Evolutionary conservation across 441 rosid species (phyloP), one percentile per base, ranked within the genome.

Genomic region (Adansonia gregorii): DNA sequence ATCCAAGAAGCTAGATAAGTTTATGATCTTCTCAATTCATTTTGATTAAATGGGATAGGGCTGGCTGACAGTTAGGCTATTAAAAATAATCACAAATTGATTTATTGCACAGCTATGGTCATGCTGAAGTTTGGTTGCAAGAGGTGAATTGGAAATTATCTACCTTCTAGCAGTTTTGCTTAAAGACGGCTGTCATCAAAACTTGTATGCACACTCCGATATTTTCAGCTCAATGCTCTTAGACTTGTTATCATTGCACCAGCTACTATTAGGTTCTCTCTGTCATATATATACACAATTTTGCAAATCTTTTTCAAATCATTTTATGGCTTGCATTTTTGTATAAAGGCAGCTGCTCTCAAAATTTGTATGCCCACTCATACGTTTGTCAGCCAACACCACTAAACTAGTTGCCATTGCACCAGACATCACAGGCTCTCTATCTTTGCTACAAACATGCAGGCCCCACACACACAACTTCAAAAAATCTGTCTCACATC

Each of bases 181-280:
- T 49, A 24, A 27, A 49, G 73, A 14, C 59, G 51, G 43, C 19
- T 24, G 41, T 27, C 11, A 22, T 51, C 2, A 51, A 51, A 51
- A 68, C 41, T 22, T 45, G 54, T 10, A 11, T 11, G 9, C 9
- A 20, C 17, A 43, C 6, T 41, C 70, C 22, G 15, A 39, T 0
- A 65, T 66, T 67, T 10, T 22, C 56, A 68, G 58, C 73, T 7
- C 20, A 68, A 48, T 48, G 59, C 15, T 70, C 22, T 69, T 69
- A 51, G 14, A 49, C 22, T 69, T 24, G 58, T 69, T 24, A 70
- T 6, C 60, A 24, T 14, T 49, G 45, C 74, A 49, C 22, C 60
- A 68, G 39, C 0, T 17, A 17, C n/a, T 22, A 20, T 20, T 2
- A 20, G 56, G 14, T 19, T 68, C 39, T 20, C 56, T 68, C 56